Percentiles rank a stretch among this genome's conserved stretches.
phyloP scores from a whole-genome alignment of 495 filamentous ascomycete genomes.

The Penicillium coffeae region DNA sequence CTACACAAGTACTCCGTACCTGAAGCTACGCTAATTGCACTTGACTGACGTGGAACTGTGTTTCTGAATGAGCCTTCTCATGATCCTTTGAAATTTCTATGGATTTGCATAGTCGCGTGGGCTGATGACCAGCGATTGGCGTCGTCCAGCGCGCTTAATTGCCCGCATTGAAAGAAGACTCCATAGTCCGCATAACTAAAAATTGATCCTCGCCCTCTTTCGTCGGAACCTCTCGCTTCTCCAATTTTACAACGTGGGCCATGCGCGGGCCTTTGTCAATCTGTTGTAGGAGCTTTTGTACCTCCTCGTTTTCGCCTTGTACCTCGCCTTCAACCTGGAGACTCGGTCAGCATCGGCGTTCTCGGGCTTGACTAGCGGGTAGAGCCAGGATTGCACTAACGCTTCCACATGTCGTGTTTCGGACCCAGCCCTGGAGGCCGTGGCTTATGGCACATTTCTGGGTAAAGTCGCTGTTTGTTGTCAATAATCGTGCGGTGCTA shows the following conservation, averaged over 20 bases:
- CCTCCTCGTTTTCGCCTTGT: slow-evolving; percentile 61
- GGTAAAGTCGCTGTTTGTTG: slow-evolving; percentile 59
- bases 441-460: slow-evolving; percentile 61
- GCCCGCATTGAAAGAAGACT: slow-evolving; percentile 23
- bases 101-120: too few relatives aligned
- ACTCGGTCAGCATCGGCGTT: neutral
- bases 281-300: slow-evolving; percentile 70
- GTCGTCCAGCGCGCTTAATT: neutral
- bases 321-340: slow-evolving; percentile 83
- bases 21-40: too few relatives aligned
- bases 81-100: too few relatives aligned
- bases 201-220: slow-evolving; percentile 65
- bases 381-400: slow-evolving; percentile 32
- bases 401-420: slow-evolving; percentile 69
- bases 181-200: slow-evolving; percentile 39
- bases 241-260: slow-evolving; percentile 67
- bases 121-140: too few relatives aligned
- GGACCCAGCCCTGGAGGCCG: slow-evolving; percentile 72
- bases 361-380: neutral
- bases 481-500: neutral
- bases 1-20: too few relatives aligned
- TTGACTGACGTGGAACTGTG: too few relatives aligned
- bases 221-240: slow-evolving; percentile 59
- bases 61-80: too few relatives aligned
- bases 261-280: slow-evolving; percentile 67